A percentile compares a stretch with the other conserved stretches of the same genome.
phyloP scores from a whole-genome alignment of 1,139 yeast genomes.

The Magnusiomyces fungicola region DNA sequence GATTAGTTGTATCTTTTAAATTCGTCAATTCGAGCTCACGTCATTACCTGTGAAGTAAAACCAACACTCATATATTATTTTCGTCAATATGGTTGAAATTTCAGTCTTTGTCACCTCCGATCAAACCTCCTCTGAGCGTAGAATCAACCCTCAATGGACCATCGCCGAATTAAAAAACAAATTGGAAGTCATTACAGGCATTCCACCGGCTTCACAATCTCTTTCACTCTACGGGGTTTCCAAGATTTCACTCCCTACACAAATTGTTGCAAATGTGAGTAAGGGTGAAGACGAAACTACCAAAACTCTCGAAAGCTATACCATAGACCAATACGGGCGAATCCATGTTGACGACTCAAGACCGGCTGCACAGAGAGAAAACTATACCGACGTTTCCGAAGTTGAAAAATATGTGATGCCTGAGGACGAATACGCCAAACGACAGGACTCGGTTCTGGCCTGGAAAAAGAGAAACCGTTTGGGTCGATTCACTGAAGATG shows the following conservation, averaged over 20 bases:
- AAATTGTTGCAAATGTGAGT: neutral
- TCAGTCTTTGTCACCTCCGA: constrained; percentile 55
- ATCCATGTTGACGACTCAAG: constrained; percentile 34
- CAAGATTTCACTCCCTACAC: constrained; percentile 18
- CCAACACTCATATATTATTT: no score
- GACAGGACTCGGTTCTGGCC: constrained; percentile 55
- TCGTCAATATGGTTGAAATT: constrained; percentile 29
- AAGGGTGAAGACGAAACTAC: constrained; percentile 15
- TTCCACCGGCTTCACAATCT: constrained; percentile 53
- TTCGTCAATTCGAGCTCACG: no score
- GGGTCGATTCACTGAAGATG: constrained; percentile 54
- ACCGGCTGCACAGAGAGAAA: constrained; percentile 30
- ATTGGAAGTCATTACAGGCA: constrained; percentile 72
- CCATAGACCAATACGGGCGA: constrained; percentile 28
- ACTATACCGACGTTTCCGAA: constrained; percentile 31
- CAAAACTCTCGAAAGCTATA: constrained; percentile 21
- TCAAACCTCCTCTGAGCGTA: constrained; percentile 62
- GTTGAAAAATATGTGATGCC: constrained; percentile 47
- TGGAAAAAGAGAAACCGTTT: constrained; percentile 67
- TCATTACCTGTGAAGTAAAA: no score
- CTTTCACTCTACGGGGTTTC: constrained; percentile 43
- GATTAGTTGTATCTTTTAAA: no score
- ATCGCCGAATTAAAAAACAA: constrained; percentile 48
- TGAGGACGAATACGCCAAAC: constrained; percentile 58
- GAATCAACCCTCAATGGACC: constrained; percentile 60